Base-by-base conservation (phyloP, 2,329 filamentous ascomycete genomes). In the Colletotrichum sp. region DNA sequence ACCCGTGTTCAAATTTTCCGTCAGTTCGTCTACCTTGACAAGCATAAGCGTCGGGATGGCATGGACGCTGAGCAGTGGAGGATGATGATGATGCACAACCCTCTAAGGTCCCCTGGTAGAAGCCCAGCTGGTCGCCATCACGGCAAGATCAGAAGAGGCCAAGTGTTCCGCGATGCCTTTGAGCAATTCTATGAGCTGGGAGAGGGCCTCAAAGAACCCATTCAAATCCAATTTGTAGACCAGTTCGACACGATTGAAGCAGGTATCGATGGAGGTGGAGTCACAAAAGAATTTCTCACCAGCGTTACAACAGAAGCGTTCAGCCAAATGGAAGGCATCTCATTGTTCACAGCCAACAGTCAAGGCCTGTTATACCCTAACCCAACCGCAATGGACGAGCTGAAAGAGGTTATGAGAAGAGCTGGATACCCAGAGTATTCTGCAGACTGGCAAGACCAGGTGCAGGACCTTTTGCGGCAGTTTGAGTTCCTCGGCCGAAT, bases 171-270 rank as follows among this genome's bases (percentile, higher is more conserved):
- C 22, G 96, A 98, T 85, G 97, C 97, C 0, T 96, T 93, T 82
- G 88, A 93, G 5, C 91, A 96, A 71, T 98, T 98, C 81, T 98
- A 95, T 80, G 84, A 91, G 2, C 89, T 99, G 7, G 94, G 94
- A 0, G 94, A 96, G 16, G 93, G 93, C 1, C 86, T 99, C 72
- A 99, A 99, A 82, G 96, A 99, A 82, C 95, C 96, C 0, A 98
- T 99, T 44, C 95, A 98, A 82, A 99, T 99, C 81, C 97, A 95
- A 0, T 99, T 99, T 83, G 93, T 98, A 59, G 97, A 99, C 82
- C 91, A 96, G 76, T 99, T 98, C 79, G 95, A 94, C 77, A 92
- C 93, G 2, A 89, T 92, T 9, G 97, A 99, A 85, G 96, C 96
- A 15, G 97, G 97, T 12, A 99, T 99, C 71, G 97, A 99, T 82